These are phyloP conservation scores for Yamadazyma spencermartinsiae DNA, from an alignment of 1,139 yeast genomes.

Conservation along the genomic window DNA sequence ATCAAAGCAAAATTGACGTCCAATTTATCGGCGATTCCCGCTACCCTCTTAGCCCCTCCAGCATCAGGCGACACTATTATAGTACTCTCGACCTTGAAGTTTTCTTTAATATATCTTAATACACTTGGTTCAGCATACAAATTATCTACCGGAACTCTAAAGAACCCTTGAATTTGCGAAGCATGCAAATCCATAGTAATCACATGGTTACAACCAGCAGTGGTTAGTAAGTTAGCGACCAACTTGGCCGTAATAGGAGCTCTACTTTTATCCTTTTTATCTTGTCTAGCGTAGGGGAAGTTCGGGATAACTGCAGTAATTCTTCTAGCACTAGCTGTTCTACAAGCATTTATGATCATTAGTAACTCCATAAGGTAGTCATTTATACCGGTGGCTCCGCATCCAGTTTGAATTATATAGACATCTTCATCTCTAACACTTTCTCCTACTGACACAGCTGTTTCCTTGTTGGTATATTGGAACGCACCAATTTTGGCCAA, in stretches of 20 bases:
- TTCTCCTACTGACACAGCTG: conserved; percentile 89
- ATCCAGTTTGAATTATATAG: conserved; percentile 88
- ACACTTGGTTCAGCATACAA: conserved; percentile 95
- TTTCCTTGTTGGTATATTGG: conserved; percentile 79
- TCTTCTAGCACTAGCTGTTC: conserved; percentile 91
- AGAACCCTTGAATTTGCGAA: conserved; percentile 96
- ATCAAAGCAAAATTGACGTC: conserved; percentile 94
- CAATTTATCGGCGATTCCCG: conserved; percentile 88
- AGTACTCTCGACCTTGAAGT: conserved; percentile 62
- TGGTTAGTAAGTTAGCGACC: conserved; percentile 91
- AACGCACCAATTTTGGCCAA: conserved; percentile 66
- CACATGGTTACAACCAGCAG: conserved; percentile 96
- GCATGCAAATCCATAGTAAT: conserved; percentile 98
- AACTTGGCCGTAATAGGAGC: conserved; percentile 97
- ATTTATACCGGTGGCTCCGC: conserved; percentile 71
- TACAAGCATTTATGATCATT: conserved; percentile 93
- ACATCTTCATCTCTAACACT: conserved; percentile 96
- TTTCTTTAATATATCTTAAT: conserved; percentile 80
- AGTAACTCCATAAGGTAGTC: conserved; percentile 85
- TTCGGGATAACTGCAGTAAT: conserved; percentile 95
- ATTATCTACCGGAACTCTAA: conserved; percentile 94
- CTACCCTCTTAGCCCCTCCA: conserved; percentile 98
- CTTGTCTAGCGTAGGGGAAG: conserved; percentile 97
- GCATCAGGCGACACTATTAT: conserved; percentile 97
- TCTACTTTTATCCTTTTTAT: conserved; percentile 91